A percentile compares a stretch with the other conserved stretches of the same genome.
Evolutionary conservation across 2,329 filamentous ascomycete genomes (phyloP).

Genomic region (Bisporella sp.): DNA sequence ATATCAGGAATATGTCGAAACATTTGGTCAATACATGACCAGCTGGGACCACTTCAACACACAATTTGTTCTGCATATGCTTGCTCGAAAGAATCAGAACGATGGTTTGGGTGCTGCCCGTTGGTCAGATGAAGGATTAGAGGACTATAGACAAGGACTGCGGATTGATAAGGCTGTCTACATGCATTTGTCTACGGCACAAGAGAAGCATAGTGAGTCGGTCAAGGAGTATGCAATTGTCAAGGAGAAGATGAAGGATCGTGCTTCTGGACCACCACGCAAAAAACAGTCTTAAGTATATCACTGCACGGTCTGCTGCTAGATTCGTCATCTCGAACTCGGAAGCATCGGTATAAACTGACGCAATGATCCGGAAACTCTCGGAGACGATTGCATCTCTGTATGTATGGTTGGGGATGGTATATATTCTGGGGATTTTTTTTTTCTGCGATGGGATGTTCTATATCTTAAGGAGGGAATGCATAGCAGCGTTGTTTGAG

Average conservation of each 20-base stretch:
- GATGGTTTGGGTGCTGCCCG: conserved; percentile 24
- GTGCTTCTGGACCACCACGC: not conserved
- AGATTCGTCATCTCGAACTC: not conserved
- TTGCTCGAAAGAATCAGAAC: conserved; percentile 39
- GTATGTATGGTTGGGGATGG: too few relatives aligned
- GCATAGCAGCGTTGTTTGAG: too few relatives aligned
- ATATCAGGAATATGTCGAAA: conserved; percentile 45
- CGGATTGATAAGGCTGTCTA: conserved; percentile 59
- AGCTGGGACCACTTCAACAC: conserved; percentile 45
- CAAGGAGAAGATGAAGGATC: not conserved
- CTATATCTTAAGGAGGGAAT: not conserved
- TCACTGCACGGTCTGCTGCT: not conserved
- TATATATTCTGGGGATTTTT: too few relatives aligned
- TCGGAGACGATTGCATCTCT: too few relatives aligned
- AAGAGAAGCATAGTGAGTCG: conserved; percentile 51
- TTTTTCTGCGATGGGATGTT: not conserved
- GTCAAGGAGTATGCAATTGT: conserved; percentile 46
- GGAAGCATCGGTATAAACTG: too few relatives aligned
- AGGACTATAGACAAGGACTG: conserved; percentile 52
- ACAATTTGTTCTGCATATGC: conserved; percentile 49
- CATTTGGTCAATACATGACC: conserved; percentile 47
- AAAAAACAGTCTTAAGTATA: not conserved
- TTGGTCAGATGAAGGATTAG: conserved; percentile 40
- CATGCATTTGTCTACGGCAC: conserved; percentile 52
- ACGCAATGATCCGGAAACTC: too few relatives aligned